Conservation (phyloP, 208 protist species). For the Spongospora subterranea region DNA sequence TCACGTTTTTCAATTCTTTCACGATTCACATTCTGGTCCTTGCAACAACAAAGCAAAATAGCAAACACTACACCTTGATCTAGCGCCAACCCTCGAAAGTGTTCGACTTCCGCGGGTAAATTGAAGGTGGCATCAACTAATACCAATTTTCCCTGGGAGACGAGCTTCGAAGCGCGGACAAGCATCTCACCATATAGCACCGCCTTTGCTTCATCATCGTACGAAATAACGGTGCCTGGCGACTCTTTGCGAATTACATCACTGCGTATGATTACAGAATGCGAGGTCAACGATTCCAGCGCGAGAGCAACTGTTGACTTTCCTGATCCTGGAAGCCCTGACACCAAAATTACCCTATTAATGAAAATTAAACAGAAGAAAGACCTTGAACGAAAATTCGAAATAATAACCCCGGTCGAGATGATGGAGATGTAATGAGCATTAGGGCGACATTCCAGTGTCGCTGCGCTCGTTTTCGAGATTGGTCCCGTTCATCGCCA, state of each 20-base stretch:
- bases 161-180: neutral
- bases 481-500: neutral
- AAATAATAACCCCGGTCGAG: neutral
- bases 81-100: neutral
- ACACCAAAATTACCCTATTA: neutral
- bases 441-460: constrained; percentile 16
- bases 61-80: neutral
- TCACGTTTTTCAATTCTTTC: neutral
- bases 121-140: constrained; percentile 36
- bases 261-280: neutral
- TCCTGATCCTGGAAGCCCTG: constrained; percentile 2
- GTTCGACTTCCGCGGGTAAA: neutral
- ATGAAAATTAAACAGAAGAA: neutral
- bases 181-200: neutral
- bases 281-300: neutral
- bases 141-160: neutral
- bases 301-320: constrained; percentile 15
- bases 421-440: neutral
- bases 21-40: neutral
- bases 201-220: neutral
- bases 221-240: neutral
- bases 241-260: constrained; percentile 26
- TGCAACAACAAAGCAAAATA: neutral
- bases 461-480: neutral
- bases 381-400: neutral